phyloP scores from a whole-genome alignment of 495 filamentous ascomycete species.

The Xylaria intraflava region DNA sequence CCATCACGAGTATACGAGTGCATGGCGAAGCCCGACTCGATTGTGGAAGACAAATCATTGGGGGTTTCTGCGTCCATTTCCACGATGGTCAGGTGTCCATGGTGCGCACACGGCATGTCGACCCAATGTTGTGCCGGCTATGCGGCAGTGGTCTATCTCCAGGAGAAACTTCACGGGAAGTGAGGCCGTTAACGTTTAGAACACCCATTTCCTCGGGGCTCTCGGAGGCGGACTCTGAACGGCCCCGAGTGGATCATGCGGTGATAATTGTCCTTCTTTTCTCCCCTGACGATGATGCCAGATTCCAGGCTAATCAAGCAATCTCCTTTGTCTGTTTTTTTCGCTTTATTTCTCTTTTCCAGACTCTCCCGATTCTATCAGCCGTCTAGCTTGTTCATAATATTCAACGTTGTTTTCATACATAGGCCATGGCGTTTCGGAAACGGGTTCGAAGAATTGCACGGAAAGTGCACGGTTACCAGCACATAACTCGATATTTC shows the following conservation, averaged over 20 bases:
- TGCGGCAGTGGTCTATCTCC: constrained; percentile 61
- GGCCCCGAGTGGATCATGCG: background rate
- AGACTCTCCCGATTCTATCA: background rate
- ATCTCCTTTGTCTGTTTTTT: background rate
- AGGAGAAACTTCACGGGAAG: constrained; percentile 55
- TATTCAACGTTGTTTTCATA: constrained; percentile 4
- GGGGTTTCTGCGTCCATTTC: constrained; percentile 49
- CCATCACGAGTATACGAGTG: constrained; percentile 68
- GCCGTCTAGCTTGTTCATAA: constrained; percentile 9
- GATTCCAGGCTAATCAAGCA: background rate
- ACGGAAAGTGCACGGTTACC: constrained; percentile 3
- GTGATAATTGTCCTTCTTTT: background rate
- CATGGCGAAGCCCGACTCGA: constrained; percentile 58
- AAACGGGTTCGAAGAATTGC: background rate
- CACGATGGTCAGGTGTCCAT: constrained; percentile 62
- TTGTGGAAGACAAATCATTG: constrained; percentile 41
- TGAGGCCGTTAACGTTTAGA: background rate
- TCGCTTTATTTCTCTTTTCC: background rate
- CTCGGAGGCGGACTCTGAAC: background rate
- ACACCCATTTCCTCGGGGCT: background rate
- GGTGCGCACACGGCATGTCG: constrained; percentile 72
- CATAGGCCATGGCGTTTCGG: constrained; percentile 7
- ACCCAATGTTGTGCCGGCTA: constrained; percentile 67
- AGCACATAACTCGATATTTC: too few species aligned
- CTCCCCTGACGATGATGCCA: background rate